phyloP scores from a whole-genome alignment of 2,329 filamentous ascomycete genomes.

The Mycosphaerelloides madeirae region DNA sequence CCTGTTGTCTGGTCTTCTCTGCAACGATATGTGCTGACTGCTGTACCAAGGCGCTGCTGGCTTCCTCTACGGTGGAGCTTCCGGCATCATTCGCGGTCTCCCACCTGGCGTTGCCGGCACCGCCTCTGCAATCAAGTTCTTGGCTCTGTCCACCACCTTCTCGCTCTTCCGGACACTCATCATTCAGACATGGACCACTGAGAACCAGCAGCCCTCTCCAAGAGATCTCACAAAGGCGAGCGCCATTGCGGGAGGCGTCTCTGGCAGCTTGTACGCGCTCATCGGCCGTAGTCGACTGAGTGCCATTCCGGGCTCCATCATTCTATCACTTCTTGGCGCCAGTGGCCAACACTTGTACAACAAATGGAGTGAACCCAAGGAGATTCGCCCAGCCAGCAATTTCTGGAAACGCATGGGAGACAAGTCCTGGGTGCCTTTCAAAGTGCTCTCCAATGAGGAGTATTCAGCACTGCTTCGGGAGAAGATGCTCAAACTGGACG shows the following conservation, averaged over 20 bases:
- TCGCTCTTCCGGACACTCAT: conserved; percentile 56
- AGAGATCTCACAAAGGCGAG: conserved; percentile 62
- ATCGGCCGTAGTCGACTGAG: conserved; percentile 55
- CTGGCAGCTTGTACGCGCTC: conserved; percentile 52
- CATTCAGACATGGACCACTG: conserved; percentile 32
- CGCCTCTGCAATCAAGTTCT: conserved; percentile 74
- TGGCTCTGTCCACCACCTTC: conserved; percentile 69
- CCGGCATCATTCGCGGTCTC: conserved; percentile 56
- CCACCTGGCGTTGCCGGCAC: conserved; percentile 66
- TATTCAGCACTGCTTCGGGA: conserved; percentile 67
- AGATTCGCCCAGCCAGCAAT: conserved; percentile 34
- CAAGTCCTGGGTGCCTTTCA: conserved; percentile 68
- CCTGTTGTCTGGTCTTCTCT: too few relatives aligned
- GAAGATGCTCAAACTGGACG: conserved; percentile 66
- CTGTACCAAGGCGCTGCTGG: conserved; percentile 55
- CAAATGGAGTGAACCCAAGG: conserved; percentile 39
- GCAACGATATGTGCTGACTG: conserved; percentile 7
- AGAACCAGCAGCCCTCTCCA: conserved; percentile 19
- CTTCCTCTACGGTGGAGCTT: conserved; percentile 49
- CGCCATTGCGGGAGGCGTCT: conserved; percentile 64
- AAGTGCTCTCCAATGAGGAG: conserved; percentile 64
- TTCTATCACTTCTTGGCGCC: conserved; percentile 56
- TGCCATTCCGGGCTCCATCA: conserved; percentile 53
- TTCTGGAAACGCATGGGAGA: conserved; percentile 50
- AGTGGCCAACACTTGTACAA: conserved; percentile 55